Evolutionary conservation across 108 stramenopile species (phyloP), one percentile per base, ranked within the genome.

Genomic region (Cyclotella choctawhatcheeana): DNA sequence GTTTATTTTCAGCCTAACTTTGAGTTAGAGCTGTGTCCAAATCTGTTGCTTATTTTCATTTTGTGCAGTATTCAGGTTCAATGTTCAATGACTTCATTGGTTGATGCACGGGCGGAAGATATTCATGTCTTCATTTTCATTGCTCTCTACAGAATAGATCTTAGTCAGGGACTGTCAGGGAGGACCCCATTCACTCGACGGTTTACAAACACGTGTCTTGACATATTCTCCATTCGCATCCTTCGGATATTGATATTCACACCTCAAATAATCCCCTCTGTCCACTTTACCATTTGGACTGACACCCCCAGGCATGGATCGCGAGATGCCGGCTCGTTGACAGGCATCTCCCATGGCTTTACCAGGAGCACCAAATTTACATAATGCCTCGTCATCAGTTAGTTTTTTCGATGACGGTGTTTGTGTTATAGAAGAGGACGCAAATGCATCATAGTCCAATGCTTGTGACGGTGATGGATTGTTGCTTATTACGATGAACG

Each of bases 211-310:
- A 26, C 67, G 40, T 5, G 45, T 40, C 73, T 74, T 74, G 56
- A 68, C 48, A 44, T 74, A 74, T 12, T 74, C 33, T 5, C 56
- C 73, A 34, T 44, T 37, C 7, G 68, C 30, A n/a, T n/a, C n/a
- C 4, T 58, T 45, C 18, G 33, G 33, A 22, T 50, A 74, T 31
- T 67, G 40, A 43, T 68, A 44, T 24, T 77, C 77, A 67, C 85
- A 86, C 33, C 58, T 53, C 21, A 78, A 34, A 53, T 69, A 86
- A 55, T 86, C 81, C 22, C 83, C 83, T 37, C 86, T 74, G 59
- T 88, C 86, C 8, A 83, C 79, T 44, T 79, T 85, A 18, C 86
- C 86, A 64, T 68, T 73, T 0, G 82, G 79, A 64, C 81, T 76
- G 2, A 85, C 82, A 21, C 45, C 58, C 17, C 40, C 71, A 1